Evolutionary conservation across 768 basidiomycete genomes (phyloP).

Genomic region (Rhodotorula diobovata): DNA sequence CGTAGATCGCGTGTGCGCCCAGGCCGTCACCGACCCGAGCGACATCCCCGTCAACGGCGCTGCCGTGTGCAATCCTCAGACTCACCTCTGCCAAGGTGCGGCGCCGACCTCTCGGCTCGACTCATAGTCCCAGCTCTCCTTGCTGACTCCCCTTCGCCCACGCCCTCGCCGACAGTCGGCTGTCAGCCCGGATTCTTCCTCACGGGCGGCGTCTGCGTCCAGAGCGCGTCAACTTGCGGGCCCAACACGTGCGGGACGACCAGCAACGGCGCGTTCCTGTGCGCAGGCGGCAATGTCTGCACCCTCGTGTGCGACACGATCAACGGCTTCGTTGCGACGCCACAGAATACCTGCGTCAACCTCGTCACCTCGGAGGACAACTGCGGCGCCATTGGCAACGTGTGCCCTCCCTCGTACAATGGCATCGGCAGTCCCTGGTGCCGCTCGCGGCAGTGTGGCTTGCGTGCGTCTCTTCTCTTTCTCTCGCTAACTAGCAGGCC

Average conservation of each 20-base stretch:
- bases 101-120: too few species aligned
- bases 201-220: constrained; percentile 18
- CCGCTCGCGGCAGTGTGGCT: constrained; percentile 4
- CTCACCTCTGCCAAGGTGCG: constrained; percentile 16
- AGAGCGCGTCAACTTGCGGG: constrained; percentile 13
- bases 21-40: constrained; percentile 11
- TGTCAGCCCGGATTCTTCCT: constrained; percentile 15
- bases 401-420: constrained; percentile 34
- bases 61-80: constrained; percentile 20
- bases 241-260: constrained; percentile 7
- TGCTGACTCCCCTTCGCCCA: not conserved
- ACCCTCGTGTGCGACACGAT: constrained; percentile 6
- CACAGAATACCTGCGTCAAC: not conserved
- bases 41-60: constrained; percentile 27
- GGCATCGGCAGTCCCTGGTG: constrained; percentile 15
- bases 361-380: constrained; percentile 9
- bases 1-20: not conserved
- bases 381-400: constrained; percentile 30
- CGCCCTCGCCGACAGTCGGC: not conserved
- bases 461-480: not conserved
- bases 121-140: not conserved
- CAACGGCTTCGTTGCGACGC: not conserved
- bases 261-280: constrained; percentile 19
- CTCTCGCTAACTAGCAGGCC: too few species aligned
- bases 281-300: constrained; percentile 24